Conservation (phyloP, 306 rosid genomes). For the Lagenaria siceraria region DNA sequence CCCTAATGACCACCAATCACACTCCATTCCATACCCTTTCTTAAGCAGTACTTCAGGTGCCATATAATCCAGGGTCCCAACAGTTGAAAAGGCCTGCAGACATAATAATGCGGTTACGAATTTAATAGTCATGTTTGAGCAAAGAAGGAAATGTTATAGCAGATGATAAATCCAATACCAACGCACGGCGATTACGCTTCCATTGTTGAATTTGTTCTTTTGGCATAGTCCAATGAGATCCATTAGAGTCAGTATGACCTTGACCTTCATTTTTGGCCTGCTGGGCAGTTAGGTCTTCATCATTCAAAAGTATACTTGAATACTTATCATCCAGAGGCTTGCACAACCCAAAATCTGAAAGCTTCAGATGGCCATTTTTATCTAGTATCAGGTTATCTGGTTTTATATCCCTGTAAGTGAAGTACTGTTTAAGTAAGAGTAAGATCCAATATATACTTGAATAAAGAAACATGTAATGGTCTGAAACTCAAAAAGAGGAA, state of each 20-base stretch:
- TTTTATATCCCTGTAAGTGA: slow-evolving; percentile 82
- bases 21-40: slow-evolving; percentile 97
- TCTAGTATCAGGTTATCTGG: slow-evolving; percentile 98
- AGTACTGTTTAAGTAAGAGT: slow-evolving; percentile 18
- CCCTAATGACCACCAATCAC: slow-evolving; percentile 99
- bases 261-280: slow-evolving; percentile 55
- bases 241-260: slow-evolving; percentile 40
- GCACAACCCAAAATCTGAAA: slow-evolving; percentile 98
- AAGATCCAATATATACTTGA: slow-evolving; percentile 2
- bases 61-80: slow-evolving; percentile 99
- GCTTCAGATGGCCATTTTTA: slow-evolving; percentile 91
- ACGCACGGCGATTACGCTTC: slow-evolving; percentile 95
- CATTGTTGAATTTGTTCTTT: slow-evolving; percentile 84
- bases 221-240: slow-evolving; percentile 88
- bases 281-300: slow-evolving; percentile 51
- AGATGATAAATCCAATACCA: slow-evolving; percentile 35
- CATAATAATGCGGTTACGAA: neutral
- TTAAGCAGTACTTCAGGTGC: slow-evolving; percentile 96
- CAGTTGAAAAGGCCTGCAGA: slow-evolving; percentile 87
- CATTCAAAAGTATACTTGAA: slow-evolving; percentile 71
- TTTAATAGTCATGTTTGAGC: neutral
- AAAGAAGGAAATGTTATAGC: neutral
- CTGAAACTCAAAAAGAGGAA: neutral
- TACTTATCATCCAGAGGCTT: slow-evolving; percentile 95
- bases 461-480: neutral